These are phyloP conservation scores for Metschnikowia picachoensis DNA, from an alignment of 805 yeast genomes.

Conservation along the genomic window DNA sequence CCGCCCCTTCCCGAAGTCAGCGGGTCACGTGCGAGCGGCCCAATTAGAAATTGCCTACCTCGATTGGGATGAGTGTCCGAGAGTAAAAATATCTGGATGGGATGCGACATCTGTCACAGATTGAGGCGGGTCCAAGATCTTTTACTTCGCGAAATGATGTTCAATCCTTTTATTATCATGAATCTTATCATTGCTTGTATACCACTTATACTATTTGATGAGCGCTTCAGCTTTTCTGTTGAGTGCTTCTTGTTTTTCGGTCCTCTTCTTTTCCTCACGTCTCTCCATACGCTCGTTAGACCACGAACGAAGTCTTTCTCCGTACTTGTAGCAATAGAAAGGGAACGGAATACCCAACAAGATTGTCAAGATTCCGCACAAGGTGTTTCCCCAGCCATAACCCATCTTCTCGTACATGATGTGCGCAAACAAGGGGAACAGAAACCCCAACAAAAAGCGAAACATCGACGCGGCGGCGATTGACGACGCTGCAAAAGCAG, in stretches of 20 bases:
- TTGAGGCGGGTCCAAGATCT: too few relatives aligned
- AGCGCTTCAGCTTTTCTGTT: background rate
- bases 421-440: slow-evolving; percentile 37
- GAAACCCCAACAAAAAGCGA: slow-evolving; percentile 36
- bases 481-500: slow-evolving; percentile 35
- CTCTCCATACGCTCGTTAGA: slow-evolving; percentile 27
- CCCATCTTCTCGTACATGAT: slow-evolving; percentile 31
- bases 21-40: too few relatives aligned
- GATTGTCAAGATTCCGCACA: slow-evolving; percentile 34
- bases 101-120: too few relatives aligned
- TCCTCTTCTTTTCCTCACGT: slow-evolving; percentile 16
- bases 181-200: too few relatives aligned
- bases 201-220: background rate
- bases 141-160: too few relatives aligned
- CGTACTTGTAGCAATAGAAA: slow-evolving; percentile 31
- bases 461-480: slow-evolving; percentile 42
- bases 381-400: slow-evolving; percentile 41
- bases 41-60: too few relatives aligned
- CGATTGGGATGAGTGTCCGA: too few relatives aligned
- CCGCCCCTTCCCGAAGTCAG: too few relatives aligned
- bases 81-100: too few relatives aligned
- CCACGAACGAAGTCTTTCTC: slow-evolving; percentile 34
- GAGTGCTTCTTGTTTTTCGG: slow-evolving; percentile 1
- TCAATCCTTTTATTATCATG: too few relatives aligned
- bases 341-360: slow-evolving; percentile 39